Conservation (phyloP, 2,329 filamentous ascomycete species). For the Dothideomycetes sp. region DNA sequence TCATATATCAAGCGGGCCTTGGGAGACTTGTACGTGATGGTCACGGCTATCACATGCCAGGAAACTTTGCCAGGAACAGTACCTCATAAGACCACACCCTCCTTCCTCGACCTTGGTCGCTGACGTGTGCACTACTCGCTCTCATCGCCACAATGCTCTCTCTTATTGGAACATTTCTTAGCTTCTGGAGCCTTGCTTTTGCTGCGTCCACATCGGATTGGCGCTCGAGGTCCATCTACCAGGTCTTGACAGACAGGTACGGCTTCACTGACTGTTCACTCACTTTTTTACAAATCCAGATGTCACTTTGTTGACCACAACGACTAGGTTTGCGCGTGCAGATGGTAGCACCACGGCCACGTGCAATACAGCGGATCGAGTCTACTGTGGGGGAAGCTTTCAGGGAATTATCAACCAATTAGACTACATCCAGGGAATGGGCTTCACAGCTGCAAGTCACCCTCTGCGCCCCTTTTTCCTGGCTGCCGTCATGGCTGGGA, state of each 20-base stretch:
- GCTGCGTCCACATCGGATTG: conserved; percentile 20
- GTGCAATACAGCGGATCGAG: conserved; percentile 22
- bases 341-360: conserved; percentile 28
- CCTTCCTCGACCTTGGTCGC: background rate
- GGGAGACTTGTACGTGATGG: too few relatives aligned
- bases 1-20: too few relatives aligned
- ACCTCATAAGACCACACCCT: background rate
- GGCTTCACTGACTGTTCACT: too few relatives aligned
- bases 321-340: conserved; percentile 26
- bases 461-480: conserved; percentile 16
- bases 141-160: background rate
- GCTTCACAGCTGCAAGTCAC: conserved; percentile 42
- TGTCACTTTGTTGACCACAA: too few relatives aligned
- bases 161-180: background rate
- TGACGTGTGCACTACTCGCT: background rate
- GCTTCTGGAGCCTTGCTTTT: background rate
- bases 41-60: background rate
- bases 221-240: conserved; percentile 29
- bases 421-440: conserved; percentile 53
- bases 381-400: conserved; percentile 53
- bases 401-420: conserved; percentile 46
- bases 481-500: conserved; percentile 6
- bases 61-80: background rate
- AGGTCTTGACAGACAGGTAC: conserved; percentile 30
- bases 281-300: too few relatives aligned